Evolutionary conservation across 768 basidiomycete genomes (phyloP).

Genomic region (Basidioascus undulatus): DNA sequence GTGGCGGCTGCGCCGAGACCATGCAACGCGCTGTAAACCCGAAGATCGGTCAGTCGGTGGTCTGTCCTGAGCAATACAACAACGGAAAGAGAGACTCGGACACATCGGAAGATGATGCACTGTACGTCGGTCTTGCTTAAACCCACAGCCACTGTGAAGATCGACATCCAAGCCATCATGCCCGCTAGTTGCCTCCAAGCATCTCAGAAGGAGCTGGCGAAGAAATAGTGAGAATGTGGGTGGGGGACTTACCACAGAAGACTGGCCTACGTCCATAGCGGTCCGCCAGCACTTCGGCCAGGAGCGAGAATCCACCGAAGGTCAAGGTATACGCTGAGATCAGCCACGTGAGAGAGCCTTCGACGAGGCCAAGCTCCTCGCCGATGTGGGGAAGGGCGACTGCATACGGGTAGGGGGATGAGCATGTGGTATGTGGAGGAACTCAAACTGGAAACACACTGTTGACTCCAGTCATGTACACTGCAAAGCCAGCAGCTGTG

Average conservation of each 20-base stretch:
- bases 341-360: slow-evolving; percentile 6
- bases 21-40: slow-evolving; percentile 3
- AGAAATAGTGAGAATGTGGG: too few species aligned
- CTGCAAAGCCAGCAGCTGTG: too few species aligned
- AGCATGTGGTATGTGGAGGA: too few species aligned
- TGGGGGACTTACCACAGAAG: too few species aligned
- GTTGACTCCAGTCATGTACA: too few species aligned
- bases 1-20: slow-evolving; percentile 7
- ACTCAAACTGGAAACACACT: too few species aligned
- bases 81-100: not conserved
- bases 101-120: not conserved
- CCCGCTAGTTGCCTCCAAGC: not conserved
- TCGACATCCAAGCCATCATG: slow-evolving; percentile 4
- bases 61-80: not conserved
- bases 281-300: slow-evolving; percentile 7
- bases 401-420: too few species aligned
- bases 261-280: slow-evolving; percentile 8
- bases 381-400: slow-evolving; percentile 6
- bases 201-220: too few species aligned
- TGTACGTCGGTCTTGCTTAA: too few species aligned
- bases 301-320: slow-evolving; percentile 9
- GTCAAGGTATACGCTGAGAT: slow-evolving; percentile 5
- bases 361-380: slow-evolving; percentile 6
- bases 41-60: not conserved
- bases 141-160: too few species aligned